Evolutionary conservation across 768 basidiomycete genomes (phyloP).

Genomic region (Trametes maxima): DNA sequence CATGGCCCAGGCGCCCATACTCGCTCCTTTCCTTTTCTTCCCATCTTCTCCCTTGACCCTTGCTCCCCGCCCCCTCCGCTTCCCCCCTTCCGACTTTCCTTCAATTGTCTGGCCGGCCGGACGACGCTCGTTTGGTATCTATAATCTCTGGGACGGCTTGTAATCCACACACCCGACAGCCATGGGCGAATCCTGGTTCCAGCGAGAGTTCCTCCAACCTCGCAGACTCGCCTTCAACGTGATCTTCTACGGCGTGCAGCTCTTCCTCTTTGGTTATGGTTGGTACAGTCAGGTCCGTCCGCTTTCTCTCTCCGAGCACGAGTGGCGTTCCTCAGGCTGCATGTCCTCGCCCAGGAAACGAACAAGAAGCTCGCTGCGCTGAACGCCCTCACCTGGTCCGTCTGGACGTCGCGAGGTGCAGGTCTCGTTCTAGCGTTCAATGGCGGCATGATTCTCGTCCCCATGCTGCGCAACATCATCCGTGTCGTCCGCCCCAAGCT

Average conservation of each 20-base stretch:
- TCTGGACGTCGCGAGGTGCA: constrained; percentile 90
- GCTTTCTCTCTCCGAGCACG: not conserved
- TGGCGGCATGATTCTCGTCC: constrained; percentile 83
- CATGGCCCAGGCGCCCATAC: constrained; percentile 12
- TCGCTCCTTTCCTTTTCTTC: constrained; percentile 15
- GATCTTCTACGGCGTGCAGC: constrained; percentile 79
- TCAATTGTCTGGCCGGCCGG: constrained; percentile 54
- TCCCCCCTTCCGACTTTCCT: constrained; percentile 29
- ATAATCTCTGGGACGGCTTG: constrained; percentile 15
- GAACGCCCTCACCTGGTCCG: constrained; percentile 79
- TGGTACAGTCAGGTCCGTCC: constrained; percentile 78
- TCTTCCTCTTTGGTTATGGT: constrained; percentile 79
- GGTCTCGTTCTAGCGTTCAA: constrained; percentile 89
- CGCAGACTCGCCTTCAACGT: constrained; percentile 73
- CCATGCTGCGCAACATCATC: constrained; percentile 88
- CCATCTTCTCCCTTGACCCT: constrained; percentile 24
- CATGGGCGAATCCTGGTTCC: constrained; percentile 76
- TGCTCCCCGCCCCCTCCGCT: constrained; percentile 21
- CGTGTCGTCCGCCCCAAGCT: constrained; percentile 80
- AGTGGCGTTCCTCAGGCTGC: constrained; percentile 1
- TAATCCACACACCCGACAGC: constrained; percentile 22
- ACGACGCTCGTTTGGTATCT: constrained; percentile 37
- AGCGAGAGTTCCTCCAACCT: constrained; percentile 63
- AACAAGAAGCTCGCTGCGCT: constrained; percentile 70
- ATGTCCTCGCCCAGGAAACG: constrained; percentile 45